Percentiles rank a stretch among this genome's conserved stretches.
Evolutionary conservation across 345 rosid species (phyloP).

Genomic region (Clarkia xantiana): DNA sequence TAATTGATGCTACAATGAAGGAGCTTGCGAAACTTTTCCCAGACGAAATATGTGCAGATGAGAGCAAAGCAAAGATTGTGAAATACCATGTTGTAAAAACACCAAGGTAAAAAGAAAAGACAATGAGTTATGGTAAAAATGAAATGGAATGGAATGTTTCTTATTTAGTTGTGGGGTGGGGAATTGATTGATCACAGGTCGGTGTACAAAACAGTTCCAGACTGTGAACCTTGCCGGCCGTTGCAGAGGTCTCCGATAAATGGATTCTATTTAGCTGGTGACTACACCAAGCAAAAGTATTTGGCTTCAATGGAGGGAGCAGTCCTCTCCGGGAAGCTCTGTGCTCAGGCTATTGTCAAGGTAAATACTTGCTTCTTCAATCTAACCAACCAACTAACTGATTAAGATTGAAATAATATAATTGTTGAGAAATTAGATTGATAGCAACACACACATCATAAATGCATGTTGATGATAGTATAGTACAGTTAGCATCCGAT

Average conservation of each 20-base stretch:
- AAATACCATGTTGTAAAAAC: conserved; percentile 89
- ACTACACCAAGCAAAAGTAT: conserved; percentile 92
- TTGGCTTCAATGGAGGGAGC: conserved; percentile 99
- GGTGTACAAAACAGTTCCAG: conserved; percentile 75
- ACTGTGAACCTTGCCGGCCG: conserved; percentile 90
- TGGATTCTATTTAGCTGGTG: conserved; percentile 88
- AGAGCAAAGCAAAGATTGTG: conserved; percentile 77
- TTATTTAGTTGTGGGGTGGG: not conserved
- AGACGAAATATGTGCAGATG: conserved; percentile 74
- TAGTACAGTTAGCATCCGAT: too few relatives aligned
- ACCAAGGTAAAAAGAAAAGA: conserved; percentile 48
- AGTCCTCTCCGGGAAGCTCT: conserved; percentile 82
- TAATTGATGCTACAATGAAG: conserved; percentile 82
- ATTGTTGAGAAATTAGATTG: too few relatives aligned
- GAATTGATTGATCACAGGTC: conserved; percentile 54
- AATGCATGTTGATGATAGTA: too few relatives aligned
- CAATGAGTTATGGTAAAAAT: not conserved
- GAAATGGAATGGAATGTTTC: not conserved
- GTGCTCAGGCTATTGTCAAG: conserved; percentile 77
- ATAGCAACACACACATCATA: too few relatives aligned
- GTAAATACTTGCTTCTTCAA: conserved; percentile 16
- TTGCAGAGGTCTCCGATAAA: conserved; percentile 74
- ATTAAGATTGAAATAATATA: too few relatives aligned
- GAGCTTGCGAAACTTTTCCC: conserved; percentile 93
- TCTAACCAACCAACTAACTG: too few relatives aligned